These are phyloP conservation scores for Verticillium nubilum DNA, from an alignment of 2,329 filamentous ascomycete species.

Conservation along the genomic window DNA sequence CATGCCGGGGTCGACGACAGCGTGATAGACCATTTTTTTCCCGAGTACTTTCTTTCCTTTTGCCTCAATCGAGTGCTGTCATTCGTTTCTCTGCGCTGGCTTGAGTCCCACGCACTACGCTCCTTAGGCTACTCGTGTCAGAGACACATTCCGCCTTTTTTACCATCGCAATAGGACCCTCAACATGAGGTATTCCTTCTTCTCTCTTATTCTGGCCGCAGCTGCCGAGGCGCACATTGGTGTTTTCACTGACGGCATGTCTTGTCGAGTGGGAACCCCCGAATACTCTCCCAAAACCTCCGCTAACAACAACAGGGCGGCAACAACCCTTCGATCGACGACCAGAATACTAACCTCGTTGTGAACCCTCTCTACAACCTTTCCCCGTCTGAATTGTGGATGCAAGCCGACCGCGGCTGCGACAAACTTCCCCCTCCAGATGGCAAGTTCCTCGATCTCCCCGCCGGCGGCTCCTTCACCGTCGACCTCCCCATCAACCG, in stretches of 20 bases:
- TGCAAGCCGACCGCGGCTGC: constrained; percentile 31
- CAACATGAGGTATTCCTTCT: background rate
- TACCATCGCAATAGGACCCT: background rate
- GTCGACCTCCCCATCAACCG: constrained; percentile 46
- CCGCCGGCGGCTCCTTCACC: constrained; percentile 40
- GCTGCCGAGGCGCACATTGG: constrained; percentile 9
- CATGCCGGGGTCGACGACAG: background rate
- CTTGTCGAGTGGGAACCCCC: constrained; percentile 7
- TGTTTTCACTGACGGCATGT: constrained; percentile 17
- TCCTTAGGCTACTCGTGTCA: background rate
- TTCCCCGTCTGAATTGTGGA: too few relatives aligned
- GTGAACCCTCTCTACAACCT: constrained; percentile 39
- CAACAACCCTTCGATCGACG: constrained; percentile 23
- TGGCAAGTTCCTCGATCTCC: constrained; percentile 30
- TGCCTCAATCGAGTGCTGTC: background rate
- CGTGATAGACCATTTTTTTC: too few relatives aligned
- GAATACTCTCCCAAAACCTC: constrained; percentile 4
- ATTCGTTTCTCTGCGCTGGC: background rate
- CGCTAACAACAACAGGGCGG: constrained; percentile 12
- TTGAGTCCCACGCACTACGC: background rate
- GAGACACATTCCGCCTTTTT: background rate
- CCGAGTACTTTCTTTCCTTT: too few relatives aligned
- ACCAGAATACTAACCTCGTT: constrained; percentile 42
- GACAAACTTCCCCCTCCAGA: constrained; percentile 21
- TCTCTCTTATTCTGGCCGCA: background rate